Conservation (phyloP, 352 stramenopile species). For the Globisporangium megalacanthum region DNA sequence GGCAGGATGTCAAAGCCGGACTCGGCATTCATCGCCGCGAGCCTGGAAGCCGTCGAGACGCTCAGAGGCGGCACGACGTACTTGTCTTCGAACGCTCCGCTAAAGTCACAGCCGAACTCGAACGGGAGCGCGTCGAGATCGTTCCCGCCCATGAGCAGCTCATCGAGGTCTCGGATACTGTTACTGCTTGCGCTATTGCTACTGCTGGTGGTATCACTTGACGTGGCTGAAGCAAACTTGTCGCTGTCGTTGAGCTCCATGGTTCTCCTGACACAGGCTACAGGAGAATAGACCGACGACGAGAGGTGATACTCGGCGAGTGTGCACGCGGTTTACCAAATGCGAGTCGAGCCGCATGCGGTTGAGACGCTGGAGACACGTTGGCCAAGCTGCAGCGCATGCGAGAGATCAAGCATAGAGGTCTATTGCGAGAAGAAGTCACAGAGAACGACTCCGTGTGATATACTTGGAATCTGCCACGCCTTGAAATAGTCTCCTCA, state of each 20-base stretch:
- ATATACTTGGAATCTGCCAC: too few species aligned
- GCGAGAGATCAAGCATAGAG: neutral
- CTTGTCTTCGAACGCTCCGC: slow-evolving; percentile 30
- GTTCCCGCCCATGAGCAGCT: slow-evolving; percentile 25
- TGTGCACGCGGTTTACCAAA: slow-evolving; percentile 8
- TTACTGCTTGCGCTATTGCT: slow-evolving; percentile 2
- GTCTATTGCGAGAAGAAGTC: too few species aligned
- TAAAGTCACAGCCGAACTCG: slow-evolving; percentile 38
- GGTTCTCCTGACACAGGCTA: neutral
- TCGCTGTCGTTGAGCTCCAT: slow-evolving; percentile 6
- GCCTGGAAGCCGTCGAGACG: neutral
- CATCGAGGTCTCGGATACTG: slow-evolving; percentile 27
- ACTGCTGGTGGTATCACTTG: neutral
- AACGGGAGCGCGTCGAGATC: slow-evolving; percentile 30
- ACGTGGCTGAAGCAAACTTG: neutral
- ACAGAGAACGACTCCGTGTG: too few species aligned
- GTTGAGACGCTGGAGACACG: neutral
- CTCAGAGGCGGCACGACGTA: slow-evolving; percentile 13
- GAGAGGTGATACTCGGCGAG: neutral
- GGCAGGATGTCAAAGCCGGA: slow-evolving; percentile 9
- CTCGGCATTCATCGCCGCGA: neutral
- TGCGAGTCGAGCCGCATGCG: neutral
- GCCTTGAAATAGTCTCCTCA: too few species aligned
- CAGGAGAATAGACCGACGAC: neutral
- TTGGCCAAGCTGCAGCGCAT: neutral